Evolutionary conservation across 148 eudicot genomes (phyloP).

Genomic region (Cornus suecica): DNA sequence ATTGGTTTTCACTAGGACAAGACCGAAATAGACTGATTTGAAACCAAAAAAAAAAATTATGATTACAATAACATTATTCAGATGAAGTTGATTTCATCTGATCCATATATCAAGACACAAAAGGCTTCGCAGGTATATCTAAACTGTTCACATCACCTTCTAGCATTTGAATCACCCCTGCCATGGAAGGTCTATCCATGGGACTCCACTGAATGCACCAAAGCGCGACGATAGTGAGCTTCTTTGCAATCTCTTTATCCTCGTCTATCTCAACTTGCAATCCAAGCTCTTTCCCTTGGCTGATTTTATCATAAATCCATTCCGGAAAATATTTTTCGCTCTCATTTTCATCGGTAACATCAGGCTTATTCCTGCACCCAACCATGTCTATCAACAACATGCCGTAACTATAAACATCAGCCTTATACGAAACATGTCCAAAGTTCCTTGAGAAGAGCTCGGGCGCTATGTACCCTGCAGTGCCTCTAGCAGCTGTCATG

Average conservation of each 20-base stretch:
- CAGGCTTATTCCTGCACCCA: background rate
- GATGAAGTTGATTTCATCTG: background rate
- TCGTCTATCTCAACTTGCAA: background rate
- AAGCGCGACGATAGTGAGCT: background rate
- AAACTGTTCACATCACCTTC: background rate
- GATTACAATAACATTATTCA: no score
- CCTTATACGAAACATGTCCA: background rate
- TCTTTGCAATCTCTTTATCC: background rate
- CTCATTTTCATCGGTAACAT: background rate
- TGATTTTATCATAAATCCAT: background rate
- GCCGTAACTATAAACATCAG: background rate
- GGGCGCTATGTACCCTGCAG: background rate
- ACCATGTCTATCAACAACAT: background rate
- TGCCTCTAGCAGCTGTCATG: background rate
- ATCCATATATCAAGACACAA: background rate
- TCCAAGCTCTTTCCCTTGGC: background rate
- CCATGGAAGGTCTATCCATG: background rate
- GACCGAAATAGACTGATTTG: background rate
- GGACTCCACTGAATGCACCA: conserved; percentile 4
- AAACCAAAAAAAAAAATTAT: no score
- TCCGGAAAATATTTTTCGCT: background rate
- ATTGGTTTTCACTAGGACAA: no score
- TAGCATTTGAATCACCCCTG: background rate
- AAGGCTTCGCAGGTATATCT: background rate
- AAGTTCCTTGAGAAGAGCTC: background rate